Percentiles rank a stretch among this genome's conserved stretches.
Evolutionary conservation across 805 yeast species (phyloP).

Genomic region (Starmerella tilneyi): DNA sequence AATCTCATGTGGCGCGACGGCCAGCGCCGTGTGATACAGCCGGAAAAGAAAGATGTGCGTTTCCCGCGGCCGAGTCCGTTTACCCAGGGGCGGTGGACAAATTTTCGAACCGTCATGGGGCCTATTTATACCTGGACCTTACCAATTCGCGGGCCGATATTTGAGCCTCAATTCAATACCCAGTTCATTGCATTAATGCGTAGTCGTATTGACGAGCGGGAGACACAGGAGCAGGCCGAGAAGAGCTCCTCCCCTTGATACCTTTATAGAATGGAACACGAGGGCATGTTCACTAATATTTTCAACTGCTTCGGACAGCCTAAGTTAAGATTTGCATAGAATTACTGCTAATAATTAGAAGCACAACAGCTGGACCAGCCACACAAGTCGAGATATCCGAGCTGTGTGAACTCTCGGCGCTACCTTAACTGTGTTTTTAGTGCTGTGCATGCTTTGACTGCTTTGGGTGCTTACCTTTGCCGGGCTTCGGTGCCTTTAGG

Average conservation of each 20-base stretch:
- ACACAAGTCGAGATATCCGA: too few species aligned
- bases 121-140: constrained; percentile 28
- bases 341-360: too few species aligned
- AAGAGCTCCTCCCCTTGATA: not conserved
- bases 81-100: constrained; percentile 25
- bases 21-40: constrained; percentile 36
- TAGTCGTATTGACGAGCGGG: constrained; percentile 4
- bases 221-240: not conserved
- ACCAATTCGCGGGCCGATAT: constrained; percentile 19
- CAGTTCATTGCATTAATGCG: constrained; percentile 9
- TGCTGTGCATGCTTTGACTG: not conserved
- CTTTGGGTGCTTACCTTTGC: not conserved
- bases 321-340: too few species aligned
- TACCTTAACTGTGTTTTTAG: not conserved
- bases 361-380: too few species aligned
- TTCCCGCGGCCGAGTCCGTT: constrained; percentile 27
- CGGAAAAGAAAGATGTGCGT: constrained; percentile 32
- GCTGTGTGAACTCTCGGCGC: too few species aligned
- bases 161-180: constrained; percentile 13
- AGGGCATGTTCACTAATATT: too few species aligned
- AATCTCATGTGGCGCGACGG: constrained; percentile 35
- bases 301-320: too few species aligned
- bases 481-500: constrained; percentile 33
- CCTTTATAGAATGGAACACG: too few species aligned
- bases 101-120: constrained; percentile 28